Evolutionary conservation across 2,329 filamentous ascomycete species (phyloP).

Genomic region (Akanthomyces muscarius): DNA sequence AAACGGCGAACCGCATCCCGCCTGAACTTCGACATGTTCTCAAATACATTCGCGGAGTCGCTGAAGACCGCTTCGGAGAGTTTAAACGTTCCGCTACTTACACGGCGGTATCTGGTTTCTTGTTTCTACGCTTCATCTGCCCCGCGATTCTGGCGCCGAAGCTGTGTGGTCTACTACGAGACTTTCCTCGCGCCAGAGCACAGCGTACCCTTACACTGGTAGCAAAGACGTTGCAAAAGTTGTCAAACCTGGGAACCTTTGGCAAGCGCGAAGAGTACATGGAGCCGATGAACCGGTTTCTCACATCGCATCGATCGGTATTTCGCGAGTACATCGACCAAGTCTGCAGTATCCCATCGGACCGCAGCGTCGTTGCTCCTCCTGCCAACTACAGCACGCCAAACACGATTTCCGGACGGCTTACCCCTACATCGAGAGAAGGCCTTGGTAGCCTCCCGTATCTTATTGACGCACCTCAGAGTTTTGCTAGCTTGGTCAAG

Average conservation of each 20-base stretch:
- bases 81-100: constrained; percentile 86
- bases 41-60: constrained; percentile 86
- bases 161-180: constrained; percentile 77
- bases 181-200: constrained; percentile 77
- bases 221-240: constrained; percentile 84
- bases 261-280: constrained; percentile 98
- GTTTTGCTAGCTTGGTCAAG: constrained; percentile 77
- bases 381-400: constrained; percentile 90
- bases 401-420: constrained; percentile 77
- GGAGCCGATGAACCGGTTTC: constrained; percentile 94
- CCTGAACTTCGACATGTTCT: constrained; percentile 80
- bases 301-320: constrained; percentile 68
- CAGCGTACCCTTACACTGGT: constrained; percentile 88
- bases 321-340: constrained; percentile 86
- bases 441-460: constrained; percentile 92
- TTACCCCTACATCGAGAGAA: constrained; percentile 77
- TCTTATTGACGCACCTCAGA: constrained; percentile 82
- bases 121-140: constrained; percentile 93
- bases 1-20: constrained; percentile 71
- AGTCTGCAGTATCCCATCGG: constrained; percentile 76
- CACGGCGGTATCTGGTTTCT: constrained; percentile 89
- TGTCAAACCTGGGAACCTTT: constrained; percentile 87
- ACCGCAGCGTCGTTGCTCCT: constrained; percentile 59
- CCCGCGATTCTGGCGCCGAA: constrained; percentile 95
- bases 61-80: constrained; percentile 90